phyloP scores from a whole-genome alignment of 768 basidiomycete genomes.

The Macrolepiota albuminosa region DNA sequence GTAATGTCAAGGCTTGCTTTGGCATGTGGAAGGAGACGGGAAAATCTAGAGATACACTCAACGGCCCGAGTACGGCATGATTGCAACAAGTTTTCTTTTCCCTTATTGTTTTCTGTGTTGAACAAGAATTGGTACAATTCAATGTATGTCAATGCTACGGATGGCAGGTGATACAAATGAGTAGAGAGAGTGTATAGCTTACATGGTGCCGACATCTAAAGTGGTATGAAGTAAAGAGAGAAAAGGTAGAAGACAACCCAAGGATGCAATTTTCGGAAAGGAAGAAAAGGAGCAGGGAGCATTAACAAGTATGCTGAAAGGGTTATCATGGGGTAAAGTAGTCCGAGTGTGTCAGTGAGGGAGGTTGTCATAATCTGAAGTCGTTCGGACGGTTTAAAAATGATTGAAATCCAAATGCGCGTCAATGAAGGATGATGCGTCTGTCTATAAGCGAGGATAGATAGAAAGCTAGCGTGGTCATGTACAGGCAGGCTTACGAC shows the following conservation, averaged over 20 bases:
- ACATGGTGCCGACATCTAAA: conserved; percentile 18
- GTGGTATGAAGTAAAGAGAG: conserved; percentile 14
- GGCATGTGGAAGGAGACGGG: not conserved
- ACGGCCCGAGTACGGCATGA: not conserved
- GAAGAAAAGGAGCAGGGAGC: not conserved
- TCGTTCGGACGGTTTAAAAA: conserved; percentile 2
- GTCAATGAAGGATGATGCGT: conserved; percentile 2
- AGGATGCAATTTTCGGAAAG: conserved; percentile 3
- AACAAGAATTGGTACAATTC: not conserved
- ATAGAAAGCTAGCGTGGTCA: conserved; percentile 19
- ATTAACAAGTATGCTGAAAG: conserved; percentile 6
- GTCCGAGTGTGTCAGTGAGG: conserved; percentile 8
- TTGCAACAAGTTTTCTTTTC: not conserved
- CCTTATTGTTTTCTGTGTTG: not conserved
- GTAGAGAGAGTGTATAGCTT: conserved; percentile 16
- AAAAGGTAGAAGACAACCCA: not conserved
- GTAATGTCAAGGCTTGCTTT: conserved; percentile 2
- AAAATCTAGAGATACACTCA: not conserved
- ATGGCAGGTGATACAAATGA: conserved; percentile 14
- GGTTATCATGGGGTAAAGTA: conserved; percentile 5
- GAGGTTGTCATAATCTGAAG: conserved; percentile 10
- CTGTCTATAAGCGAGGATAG: conserved; percentile 10
- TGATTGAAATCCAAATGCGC: conserved; percentile 1
- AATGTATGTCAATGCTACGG: conserved; percentile 3
- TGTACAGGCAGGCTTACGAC: conserved; percentile 36